phyloP scores from a whole-genome alignment of 2,329 filamentous ascomycete genomes.

The Neofusicoccum umdonicola region DNA sequence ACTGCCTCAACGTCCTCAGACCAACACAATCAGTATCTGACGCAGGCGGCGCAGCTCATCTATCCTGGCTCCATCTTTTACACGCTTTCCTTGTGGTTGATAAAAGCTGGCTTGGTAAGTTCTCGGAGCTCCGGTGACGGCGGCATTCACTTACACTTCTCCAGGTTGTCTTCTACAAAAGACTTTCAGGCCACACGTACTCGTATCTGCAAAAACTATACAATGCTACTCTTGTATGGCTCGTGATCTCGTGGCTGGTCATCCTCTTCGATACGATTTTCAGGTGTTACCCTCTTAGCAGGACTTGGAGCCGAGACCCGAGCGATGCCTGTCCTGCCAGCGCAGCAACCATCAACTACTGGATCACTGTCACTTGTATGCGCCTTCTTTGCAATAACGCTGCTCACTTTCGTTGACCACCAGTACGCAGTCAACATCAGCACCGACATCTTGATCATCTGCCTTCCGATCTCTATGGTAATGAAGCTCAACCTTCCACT shows the following conservation, averaged over 20 bases:
- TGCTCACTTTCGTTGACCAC: background rate
- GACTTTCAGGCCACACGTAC: conserved; percentile 37
- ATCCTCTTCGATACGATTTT: conserved; percentile 43
- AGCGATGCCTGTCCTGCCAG: conserved; percentile 18
- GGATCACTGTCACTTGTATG: conserved; percentile 13
- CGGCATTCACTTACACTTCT: background rate
- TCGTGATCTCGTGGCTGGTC: conserved; percentile 31
- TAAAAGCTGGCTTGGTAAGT: conserved; percentile 41
- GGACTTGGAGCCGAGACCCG: conserved; percentile 26
- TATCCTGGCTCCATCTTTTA: conserved; percentile 43
- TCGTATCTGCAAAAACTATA: conserved; percentile 36
- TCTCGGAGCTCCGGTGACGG: background rate
- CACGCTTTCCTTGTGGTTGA: conserved; percentile 41
- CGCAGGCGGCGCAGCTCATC: conserved; percentile 32
- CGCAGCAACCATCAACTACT: conserved; percentile 11
- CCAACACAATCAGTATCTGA: background rate
- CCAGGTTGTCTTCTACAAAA: conserved; percentile 40
- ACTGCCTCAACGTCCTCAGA: background rate
- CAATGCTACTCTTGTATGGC: conserved; percentile 34
- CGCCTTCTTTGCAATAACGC: background rate
- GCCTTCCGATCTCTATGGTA: conserved; percentile 37
- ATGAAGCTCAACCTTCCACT: conserved; percentile 34
- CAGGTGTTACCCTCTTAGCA: conserved; percentile 38
- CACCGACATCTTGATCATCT: conserved; percentile 25
- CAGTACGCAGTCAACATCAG: conserved; percentile 7